Evolutionary conservation across 495 filamentous ascomycete genomes (phyloP), one percentile per base, ranked within the genome.

Genomic region (Hyaloscypha variabilis): DNA sequence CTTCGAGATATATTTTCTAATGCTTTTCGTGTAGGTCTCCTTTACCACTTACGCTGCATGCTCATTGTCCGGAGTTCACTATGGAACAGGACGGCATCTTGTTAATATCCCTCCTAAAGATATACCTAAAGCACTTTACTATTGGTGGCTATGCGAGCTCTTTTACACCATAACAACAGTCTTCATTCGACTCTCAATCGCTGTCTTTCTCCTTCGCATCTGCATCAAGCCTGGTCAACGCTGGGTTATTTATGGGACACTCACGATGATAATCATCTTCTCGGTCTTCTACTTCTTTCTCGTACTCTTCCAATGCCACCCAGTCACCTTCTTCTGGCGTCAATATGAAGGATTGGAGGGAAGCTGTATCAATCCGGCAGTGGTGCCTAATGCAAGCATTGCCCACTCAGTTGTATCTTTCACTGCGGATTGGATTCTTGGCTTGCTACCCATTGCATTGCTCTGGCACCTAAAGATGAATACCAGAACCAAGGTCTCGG

Each of bases 401-500:
- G 76, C 76, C 1, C 73, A 75, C 63, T 75, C 75, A 51, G 74
- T 70, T 2, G 64, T 81, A 1, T 74, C 71, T 31, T 77, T 76
- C 19, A 26, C 75, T 13, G 74, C 71, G 26, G 79, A 83, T 63
- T 77, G 77, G 72, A 66, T 73, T 1, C 69, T 82, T 19, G 80
- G 77, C 3, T 56, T 80, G 0, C 72, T 83, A 1, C 80, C 81
- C 4, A 71, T 80, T 26, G 71, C 73, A 28, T 72, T 82, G 28
- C 61, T 83, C 14, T 81, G 75, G 74, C 46, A 76, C 62, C 69
- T 81, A 23, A 67, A 77, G 25, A 77, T 81, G 59, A 76, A 73
- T 31, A 62, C 39, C 19, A 59, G 71, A 17, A 75, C 71, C 0
- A 81, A 79, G 60, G 30, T 70, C 10, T 71, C 73, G 5, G 69